Conservation (phyloP, 1,284 basidiomycete species). For the Ganoderma resinaceum region DNA sequence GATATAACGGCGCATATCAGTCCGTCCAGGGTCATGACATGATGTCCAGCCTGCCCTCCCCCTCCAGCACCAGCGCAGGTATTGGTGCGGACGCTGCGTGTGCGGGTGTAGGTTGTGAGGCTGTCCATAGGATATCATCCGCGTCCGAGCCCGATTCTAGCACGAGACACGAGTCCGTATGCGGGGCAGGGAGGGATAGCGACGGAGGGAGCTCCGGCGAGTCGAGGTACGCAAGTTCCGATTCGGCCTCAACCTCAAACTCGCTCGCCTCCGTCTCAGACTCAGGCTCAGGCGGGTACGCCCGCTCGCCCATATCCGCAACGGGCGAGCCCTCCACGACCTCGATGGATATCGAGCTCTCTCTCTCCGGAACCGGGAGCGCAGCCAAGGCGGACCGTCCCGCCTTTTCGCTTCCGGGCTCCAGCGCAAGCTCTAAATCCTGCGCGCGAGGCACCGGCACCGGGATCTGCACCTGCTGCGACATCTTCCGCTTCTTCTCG, state of each 20-base stretch:
- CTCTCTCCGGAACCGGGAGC: background rate
- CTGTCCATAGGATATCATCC: constrained; percentile 14
- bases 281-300: background rate
- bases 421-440: background rate
- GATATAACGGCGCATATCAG: background rate
- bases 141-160: background rate
- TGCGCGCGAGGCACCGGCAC: background rate
- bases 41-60: constrained; percentile 1
- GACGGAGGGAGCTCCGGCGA: constrained; percentile 4
- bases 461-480: constrained; percentile 14
- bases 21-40: constrained; percentile 1
- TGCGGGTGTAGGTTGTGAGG: background rate
- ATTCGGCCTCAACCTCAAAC: constrained; percentile 1
- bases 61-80: background rate
- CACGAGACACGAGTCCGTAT: background rate
- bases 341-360: constrained; percentile 16
- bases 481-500: constrained; percentile 66
- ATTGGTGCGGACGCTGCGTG: background rate
- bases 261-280: background rate
- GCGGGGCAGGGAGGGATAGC: background rate
- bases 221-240: constrained; percentile 17
- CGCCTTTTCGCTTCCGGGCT: background rate
- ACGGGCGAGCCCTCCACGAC: constrained; percentile 12
- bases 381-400: background rate
- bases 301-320: background rate